Evolutionary conservation across 257 asterid species (phyloP), one percentile per base, ranked within the genome.

Genomic region (Gentiana straminea): DNA sequence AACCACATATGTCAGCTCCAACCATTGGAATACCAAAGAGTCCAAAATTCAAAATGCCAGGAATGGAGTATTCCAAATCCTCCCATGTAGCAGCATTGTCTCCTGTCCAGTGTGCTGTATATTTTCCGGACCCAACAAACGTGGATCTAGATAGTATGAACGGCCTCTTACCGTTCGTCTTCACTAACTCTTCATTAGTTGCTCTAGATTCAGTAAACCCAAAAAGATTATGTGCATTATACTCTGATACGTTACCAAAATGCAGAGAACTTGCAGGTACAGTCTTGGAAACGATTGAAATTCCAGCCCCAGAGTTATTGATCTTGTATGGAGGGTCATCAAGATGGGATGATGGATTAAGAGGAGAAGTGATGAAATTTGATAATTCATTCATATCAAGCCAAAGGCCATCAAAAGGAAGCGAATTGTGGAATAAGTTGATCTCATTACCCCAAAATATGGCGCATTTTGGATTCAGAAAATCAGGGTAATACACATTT

Each of bases 251-350:
- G 7, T 95, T 95, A 55, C 86, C 83, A 52, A 83, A 81, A 58
- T 85, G 99, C 35, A 65, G 62, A 1, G 97, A 93, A 35, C 94
- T 85, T 0, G 94, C 88, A 1, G 95, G 94, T 48, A 88, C 86
- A 7, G 99, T 92, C 61, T 92, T 88, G 77, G 75, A 83, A 47
- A 95, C 95, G 0, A 89, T 64, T 0, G 92, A 83, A 0, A 78
- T 94, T 35, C 71, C 65, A 55, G 75, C 72, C 2, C 97, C 99
- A 1, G 97, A 85, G 3, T 94, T 94, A 15, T 92, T 92, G 32
- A 92, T 92, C 84, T 83, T 85, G 79, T 88, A 92, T 3, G 97
- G 99, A 0, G 99, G 95, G 49, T 92, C 94, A 38, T 92, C 99
- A 96, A 96, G 87, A 51, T 53, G 78, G 0, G 98, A 87, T 38